Evolutionary conservation across 1,284 basidiomycete species (phyloP), one percentile per base, ranked within the genome.

Genomic region (Cerrena zonata): DNA sequence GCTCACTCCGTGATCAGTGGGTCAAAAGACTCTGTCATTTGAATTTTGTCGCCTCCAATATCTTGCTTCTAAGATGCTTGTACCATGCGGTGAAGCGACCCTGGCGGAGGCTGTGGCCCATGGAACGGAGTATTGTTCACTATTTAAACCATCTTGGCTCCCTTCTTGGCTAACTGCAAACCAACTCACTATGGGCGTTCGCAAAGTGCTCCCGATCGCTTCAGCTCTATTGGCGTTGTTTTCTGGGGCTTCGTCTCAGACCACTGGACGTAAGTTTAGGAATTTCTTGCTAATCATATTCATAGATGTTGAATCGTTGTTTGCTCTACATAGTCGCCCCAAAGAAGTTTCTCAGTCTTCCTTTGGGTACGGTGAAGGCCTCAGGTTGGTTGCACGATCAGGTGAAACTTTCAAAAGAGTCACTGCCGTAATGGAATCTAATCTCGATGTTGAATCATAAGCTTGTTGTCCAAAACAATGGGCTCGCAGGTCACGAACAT

Each of bases 311-410:
- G n/a, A 36, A 36, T 36, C 34, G n/a, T 10, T n/a, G 10, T 4
- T 46, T 46, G 11, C 25, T 4, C 27, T 46, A 15, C 26, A 13
- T 43, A 75, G 78, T 80, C 51, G 77, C 73, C 21, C 73, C 77
- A 0, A 79, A 77, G 69, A 71, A 74, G 56, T 80, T 71, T 60
- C 52, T 73, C 27, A 73, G 68, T 22, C 58, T 80, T 15, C 77
- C 77, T 1, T 65, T 80, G 5, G 77, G 77, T 12, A 64, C 68
- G 30, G 65, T 80, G 34, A 70, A 66, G 51, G 76, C 78, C 2
- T 57, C 72, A 0, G 78, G 78, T 59, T 80, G 78, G 78, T 63
- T 80, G 18, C 64, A 69, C 57, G 76, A 79, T 57, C 78, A 80
- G 62, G 77, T 76, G 54, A 13, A 54, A 49, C 13, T 47, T 26